Evolutionary conservation across 192 early-diverging fungal genomes (phyloP).

Genomic region (Bifiguratus adelaidae): DNA sequence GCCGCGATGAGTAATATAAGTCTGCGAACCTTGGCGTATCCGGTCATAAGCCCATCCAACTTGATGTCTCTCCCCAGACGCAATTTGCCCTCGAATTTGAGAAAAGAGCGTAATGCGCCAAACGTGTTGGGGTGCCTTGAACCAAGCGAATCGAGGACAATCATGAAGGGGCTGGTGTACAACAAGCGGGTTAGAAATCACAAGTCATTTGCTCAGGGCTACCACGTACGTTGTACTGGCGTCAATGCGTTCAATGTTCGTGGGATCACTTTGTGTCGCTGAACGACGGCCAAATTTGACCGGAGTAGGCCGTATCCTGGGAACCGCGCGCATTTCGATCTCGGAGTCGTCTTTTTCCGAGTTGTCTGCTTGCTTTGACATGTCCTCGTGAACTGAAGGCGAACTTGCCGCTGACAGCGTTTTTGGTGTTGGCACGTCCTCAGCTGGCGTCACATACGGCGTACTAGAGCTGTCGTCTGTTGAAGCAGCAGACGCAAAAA

Average conservation of each 20-base stretch:
- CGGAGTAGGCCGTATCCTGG: too few species aligned
- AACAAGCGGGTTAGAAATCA: background rate
- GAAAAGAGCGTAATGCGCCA: slow-evolving; percentile 24
- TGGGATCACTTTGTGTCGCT: too few species aligned
- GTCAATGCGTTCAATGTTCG: too few species aligned
- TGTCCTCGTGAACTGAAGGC: background rate
- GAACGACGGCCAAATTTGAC: too few species aligned
- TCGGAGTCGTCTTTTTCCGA: too few species aligned
- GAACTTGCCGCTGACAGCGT: background rate
- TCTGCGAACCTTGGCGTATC: slow-evolving; percentile 46
- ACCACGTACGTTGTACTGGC: too few species aligned
- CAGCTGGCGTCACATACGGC: too few species aligned
- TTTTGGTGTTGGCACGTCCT: background rate
- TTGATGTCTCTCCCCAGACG: slow-evolving; percentile 27
- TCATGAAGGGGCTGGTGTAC: slow-evolving; percentile 29
- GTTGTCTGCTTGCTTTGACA: too few species aligned
- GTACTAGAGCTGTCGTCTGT: too few species aligned
- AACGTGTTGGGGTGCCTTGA: slow-evolving; percentile 26
- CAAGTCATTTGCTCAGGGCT: too few species aligned
- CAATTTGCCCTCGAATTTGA: slow-evolving; percentile 16
- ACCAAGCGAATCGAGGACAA: slow-evolving; percentile 56
- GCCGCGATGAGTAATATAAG: background rate
- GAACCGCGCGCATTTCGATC: too few species aligned
- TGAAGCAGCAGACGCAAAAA: too few species aligned
- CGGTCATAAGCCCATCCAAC: slow-evolving; percentile 16